Evolutionary conservation across 345 rosid species (phyloP).

Genomic region (Conringia planisiliqua): DNA sequence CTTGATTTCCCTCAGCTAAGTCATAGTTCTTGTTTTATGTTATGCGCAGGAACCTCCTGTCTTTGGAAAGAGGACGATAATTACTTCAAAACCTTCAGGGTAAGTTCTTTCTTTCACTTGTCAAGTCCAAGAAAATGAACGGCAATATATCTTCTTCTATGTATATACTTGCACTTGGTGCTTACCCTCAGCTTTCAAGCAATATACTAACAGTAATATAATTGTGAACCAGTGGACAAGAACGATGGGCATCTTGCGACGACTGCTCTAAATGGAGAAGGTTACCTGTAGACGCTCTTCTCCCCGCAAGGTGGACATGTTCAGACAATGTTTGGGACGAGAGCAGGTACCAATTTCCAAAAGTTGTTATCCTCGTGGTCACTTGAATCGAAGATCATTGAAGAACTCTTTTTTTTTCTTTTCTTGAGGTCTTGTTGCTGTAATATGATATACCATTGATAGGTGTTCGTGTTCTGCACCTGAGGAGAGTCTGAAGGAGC

Average conservation of each 20-base stretch:
- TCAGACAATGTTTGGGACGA: constrained; percentile 70
- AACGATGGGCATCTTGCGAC: constrained; percentile 88
- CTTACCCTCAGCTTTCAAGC: not conserved
- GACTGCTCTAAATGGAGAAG: constrained; percentile 85
- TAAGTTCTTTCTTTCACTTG: constrained; percentile 33
- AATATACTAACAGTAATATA: not conserved
- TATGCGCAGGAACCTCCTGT: constrained; percentile 78
- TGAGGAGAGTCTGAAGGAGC: constrained; percentile 57
- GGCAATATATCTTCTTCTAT: not conserved
- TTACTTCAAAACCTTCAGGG: constrained; percentile 58
- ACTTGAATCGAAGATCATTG: not conserved
- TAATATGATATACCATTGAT: constrained; percentile 8
- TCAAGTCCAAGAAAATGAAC: not conserved
- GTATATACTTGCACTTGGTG: constrained; percentile 1
- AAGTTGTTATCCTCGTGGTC: not conserved
- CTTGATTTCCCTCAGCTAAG: not conserved
- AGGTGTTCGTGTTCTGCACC: constrained; percentile 70
- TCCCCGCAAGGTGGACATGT: constrained; percentile 77
- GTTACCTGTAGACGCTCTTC: constrained; percentile 66
- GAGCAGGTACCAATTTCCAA: constrained; percentile 43
- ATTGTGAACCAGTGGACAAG: constrained; percentile 49
- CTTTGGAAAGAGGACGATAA: constrained; percentile 80
- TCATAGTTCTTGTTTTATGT: constrained; percentile 35
- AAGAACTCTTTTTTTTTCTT: not conserved
- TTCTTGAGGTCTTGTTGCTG: not conserved